Evolutionary conservation across 176 grass and related monocot species (phyloP).

Genomic region (Chloris gayana): DNA sequence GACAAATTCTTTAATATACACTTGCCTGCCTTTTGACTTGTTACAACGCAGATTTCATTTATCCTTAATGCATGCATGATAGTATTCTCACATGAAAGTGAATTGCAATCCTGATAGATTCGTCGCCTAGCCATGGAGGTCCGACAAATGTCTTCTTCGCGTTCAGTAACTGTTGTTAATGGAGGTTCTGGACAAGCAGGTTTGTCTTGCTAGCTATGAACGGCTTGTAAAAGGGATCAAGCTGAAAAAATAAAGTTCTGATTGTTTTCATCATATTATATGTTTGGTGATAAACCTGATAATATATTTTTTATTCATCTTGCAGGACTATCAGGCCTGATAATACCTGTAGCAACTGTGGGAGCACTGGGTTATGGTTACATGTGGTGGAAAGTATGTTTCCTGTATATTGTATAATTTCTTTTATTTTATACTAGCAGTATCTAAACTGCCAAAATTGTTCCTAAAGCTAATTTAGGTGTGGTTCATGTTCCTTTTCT

Average conservation of each 20-base stretch:
- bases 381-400: constrained; percentile 99
- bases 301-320: constrained; percentile 34
- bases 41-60: neutral
- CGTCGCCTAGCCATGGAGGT: constrained; percentile 72
- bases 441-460: constrained; percentile 12
- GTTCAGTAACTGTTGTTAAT: constrained; percentile 68
- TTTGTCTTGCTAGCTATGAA: constrained; percentile 40
- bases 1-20: neutral
- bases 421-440: constrained; percentile 27
- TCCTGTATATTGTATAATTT: constrained; percentile 23
- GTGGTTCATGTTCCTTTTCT: constrained; percentile 5
- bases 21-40: neutral
- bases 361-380: constrained; percentile 90
- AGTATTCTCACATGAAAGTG: constrained; percentile 35
- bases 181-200: constrained; percentile 79
- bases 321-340: constrained; percentile 69
- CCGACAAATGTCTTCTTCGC: constrained; percentile 52
- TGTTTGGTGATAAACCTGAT: constrained; percentile 26
- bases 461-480: neutral
- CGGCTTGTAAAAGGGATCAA: neutral
- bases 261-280: constrained; percentile 2
- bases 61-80: constrained; percentile 18
- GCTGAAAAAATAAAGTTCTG: neutral
- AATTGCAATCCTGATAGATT: constrained; percentile 50
- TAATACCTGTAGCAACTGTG: constrained; percentile 87